Conservation (phyloP, 2,329 filamentous ascomycete genomes). For the Ophiostoma piceae region DNA sequence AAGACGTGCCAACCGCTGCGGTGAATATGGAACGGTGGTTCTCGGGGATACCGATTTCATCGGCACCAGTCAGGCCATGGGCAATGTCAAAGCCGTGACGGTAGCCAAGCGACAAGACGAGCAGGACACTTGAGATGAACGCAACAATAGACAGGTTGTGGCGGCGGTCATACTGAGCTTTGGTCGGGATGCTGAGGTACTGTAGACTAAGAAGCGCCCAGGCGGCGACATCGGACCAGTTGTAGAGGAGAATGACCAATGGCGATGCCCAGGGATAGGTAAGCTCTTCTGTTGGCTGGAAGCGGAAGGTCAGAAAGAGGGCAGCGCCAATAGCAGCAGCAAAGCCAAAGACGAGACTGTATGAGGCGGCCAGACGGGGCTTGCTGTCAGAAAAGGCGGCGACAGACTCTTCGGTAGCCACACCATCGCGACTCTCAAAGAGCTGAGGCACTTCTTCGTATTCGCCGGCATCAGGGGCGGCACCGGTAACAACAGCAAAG, state of each 20-base stretch:
- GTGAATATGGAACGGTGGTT: neutral
- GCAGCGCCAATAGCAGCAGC: conserved; percentile 29
- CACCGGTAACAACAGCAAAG: conserved; percentile 14
- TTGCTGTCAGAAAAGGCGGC: conserved; percentile 32
- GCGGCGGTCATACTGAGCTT: conserved; percentile 30
- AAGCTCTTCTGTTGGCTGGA: neutral
- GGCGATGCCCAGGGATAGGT: neutral
- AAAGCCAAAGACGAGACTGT: conserved; percentile 30
- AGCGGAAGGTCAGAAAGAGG: conserved; percentile 25
- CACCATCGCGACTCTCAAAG: conserved; percentile 34
- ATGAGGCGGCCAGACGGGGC: conserved; percentile 30
- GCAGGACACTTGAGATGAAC: conserved; percentile 29
- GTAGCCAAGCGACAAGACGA: conserved; percentile 29
- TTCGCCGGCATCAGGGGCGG: conserved; percentile 18
- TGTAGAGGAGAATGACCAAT: conserved; percentile 19
- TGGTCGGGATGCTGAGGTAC: conserved; percentile 31
- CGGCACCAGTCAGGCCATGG: conserved; percentile 24
- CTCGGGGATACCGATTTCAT: conserved; percentile 5
- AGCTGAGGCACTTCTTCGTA: conserved; percentile 29
- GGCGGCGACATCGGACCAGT: conserved; percentile 29
- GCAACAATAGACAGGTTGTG: conserved; percentile 31
- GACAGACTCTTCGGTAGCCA: conserved; percentile 34
- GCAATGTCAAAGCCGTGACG: conserved; percentile 32
- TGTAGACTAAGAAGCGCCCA: conserved; percentile 32
- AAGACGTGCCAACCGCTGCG: conserved; percentile 23